phyloP scores from a whole-genome alignment of 1,284 basidiomycete genomes.

The Puccinia coronata region DNA sequence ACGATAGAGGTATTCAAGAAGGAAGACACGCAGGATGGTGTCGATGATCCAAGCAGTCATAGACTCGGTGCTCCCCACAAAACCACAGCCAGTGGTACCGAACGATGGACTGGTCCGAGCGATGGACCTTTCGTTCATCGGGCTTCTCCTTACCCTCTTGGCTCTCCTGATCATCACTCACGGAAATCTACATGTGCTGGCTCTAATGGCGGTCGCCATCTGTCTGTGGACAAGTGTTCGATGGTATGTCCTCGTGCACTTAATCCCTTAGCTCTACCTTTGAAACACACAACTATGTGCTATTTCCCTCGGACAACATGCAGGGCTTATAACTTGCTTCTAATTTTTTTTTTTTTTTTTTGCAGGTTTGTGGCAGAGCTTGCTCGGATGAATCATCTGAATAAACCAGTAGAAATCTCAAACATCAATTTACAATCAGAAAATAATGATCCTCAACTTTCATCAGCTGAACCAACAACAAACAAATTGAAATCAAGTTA shows the following conservation, averaged over 20 bases:
- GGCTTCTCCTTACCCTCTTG: conserved; percentile 57
- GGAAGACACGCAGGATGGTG: background rate
- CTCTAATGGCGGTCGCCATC: conserved; percentile 56
- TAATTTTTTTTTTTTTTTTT: background rate
- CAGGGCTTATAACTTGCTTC: background rate
- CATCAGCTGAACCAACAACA: background rate
- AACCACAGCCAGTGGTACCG: conserved; percentile 48
- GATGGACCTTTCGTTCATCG: conserved; percentile 60
- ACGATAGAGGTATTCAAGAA: background rate
- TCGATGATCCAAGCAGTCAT: conserved; percentile 43
- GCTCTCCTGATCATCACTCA: conserved; percentile 56
- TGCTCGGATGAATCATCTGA: conserved; percentile 33
- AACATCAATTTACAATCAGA: background rate
- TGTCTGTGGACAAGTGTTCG: conserved; percentile 58
- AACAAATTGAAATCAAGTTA: conserved; percentile 4
- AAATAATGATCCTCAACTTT: background rate
- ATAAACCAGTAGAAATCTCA: conserved; percentile 30
- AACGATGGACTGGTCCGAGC: conserved; percentile 53
- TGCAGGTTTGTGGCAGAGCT: conserved; percentile 44
- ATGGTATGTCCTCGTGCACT: conserved; percentile 58
- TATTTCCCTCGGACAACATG: background rate
- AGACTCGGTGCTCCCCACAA: conserved; percentile 42
- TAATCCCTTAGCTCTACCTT: background rate
- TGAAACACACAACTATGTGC: background rate
- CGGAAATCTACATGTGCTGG: conserved; percentile 59